These are phyloP conservation scores for Curvularia sp. DNA, from an alignment of 2,329 filamentous ascomycete genomes.

Conservation along the genomic window DNA sequence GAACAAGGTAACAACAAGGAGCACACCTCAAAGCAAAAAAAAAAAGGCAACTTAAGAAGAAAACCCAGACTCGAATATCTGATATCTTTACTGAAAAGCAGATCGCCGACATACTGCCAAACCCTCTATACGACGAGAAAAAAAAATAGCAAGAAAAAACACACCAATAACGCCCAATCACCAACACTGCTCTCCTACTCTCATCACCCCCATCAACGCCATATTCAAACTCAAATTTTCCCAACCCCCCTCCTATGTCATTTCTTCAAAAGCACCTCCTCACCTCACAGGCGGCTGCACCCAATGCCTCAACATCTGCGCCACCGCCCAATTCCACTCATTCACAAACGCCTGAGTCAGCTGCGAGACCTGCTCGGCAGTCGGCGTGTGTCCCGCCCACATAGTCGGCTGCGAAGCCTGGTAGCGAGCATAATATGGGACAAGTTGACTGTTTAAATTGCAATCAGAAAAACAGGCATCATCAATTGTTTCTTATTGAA, in stretches of 20 bases:
- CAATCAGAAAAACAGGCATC: neutral
- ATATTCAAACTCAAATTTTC: neutral
- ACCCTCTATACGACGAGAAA: neutral
- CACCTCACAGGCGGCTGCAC: slow-evolving; percentile 56
- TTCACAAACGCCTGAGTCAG: slow-evolving; percentile 68
- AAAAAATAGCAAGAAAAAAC: neutral
- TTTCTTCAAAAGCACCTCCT: neutral
- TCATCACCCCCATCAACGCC: too few species aligned
- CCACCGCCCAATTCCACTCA: slow-evolving; percentile 72
- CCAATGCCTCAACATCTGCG: slow-evolving; percentile 75
- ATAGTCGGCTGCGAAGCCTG: slow-evolving; percentile 71
- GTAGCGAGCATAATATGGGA: slow-evolving; percentile 66
- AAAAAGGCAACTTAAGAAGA: neutral
- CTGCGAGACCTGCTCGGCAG: slow-evolving; percentile 63
- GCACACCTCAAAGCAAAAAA: neutral
- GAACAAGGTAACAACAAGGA: neutral
- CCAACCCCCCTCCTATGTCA: neutral
- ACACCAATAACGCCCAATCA: neutral
- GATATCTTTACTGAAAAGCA: neutral
- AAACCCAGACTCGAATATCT: neutral
- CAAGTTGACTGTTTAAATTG: slow-evolving; percentile 59
- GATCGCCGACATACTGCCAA: neutral
- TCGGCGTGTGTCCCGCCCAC: slow-evolving; percentile 70
- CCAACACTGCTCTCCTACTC: neutral
- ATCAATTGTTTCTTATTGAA: neutral